Evolutionary conservation across 768 basidiomycete genomes (phyloP).

Genomic region (Trametes maxima): DNA sequence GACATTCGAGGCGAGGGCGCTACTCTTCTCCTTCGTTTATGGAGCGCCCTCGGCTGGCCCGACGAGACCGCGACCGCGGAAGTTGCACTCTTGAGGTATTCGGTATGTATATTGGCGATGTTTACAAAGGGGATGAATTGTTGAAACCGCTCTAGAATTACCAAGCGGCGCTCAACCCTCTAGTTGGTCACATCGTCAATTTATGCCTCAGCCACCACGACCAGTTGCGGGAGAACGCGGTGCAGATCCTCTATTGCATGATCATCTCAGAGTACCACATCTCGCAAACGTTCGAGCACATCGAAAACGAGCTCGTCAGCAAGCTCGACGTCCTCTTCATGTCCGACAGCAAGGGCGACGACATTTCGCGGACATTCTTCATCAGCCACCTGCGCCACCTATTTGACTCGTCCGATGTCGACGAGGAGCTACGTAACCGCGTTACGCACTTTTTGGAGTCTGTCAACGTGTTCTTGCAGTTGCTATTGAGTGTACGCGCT

Average conservation of each 20-base stretch:
- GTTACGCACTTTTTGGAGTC: constrained; percentile 85
- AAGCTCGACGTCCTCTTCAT: constrained; percentile 91
- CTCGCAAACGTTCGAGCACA: constrained; percentile 80
- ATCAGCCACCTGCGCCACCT: constrained; percentile 85
- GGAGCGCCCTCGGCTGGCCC: constrained; percentile 85
- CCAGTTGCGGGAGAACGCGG: constrained; percentile 84
- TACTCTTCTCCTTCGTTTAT: constrained; percentile 72
- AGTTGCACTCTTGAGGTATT: constrained; percentile 41
- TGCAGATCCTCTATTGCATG: constrained; percentile 94
- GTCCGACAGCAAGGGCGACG: constrained; percentile 89
- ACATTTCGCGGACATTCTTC: constrained; percentile 91
- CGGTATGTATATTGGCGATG: constrained; percentile 50
- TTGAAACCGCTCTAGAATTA: constrained; percentile 58
- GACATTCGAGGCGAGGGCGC: constrained; percentile 94
- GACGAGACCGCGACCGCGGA: constrained; percentile 53
- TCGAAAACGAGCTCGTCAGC: constrained; percentile 91
- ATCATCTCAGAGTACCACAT: constrained; percentile 90
- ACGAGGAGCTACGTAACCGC: constrained; percentile 74
- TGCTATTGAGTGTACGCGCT: constrained; percentile 83
- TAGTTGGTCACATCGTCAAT: constrained; percentile 89
- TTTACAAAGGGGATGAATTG: not conserved
- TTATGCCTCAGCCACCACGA: constrained; percentile 96
- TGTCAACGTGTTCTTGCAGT: constrained; percentile 89
- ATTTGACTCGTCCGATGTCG: constrained; percentile 84
- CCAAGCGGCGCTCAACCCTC: constrained; percentile 77